Evolutionary conservation across 2,329 filamentous ascomycete genomes (phyloP).

Genomic region (Aaosphaeria arxii): DNA sequence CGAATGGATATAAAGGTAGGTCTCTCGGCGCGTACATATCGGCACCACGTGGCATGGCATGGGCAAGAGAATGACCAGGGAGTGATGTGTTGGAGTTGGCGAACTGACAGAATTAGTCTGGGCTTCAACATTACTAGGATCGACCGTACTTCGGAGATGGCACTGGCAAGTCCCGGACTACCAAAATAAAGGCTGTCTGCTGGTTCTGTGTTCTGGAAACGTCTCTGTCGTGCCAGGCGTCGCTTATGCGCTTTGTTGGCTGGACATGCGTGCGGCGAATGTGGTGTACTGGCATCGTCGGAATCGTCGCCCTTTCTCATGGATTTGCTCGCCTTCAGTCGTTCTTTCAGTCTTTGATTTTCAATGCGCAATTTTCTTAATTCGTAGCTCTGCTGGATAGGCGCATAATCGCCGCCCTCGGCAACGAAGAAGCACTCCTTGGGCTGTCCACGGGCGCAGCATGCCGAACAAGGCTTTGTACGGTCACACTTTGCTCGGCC

Average conservation of each 20-base stretch:
- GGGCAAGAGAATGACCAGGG: slow-evolving; percentile 38
- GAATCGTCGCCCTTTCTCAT: slow-evolving; percentile 21
- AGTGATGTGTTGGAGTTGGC: slow-evolving; percentile 40
- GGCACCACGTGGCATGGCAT: slow-evolving; percentile 41
- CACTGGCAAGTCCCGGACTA: slow-evolving; percentile 47
- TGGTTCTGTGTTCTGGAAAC: slow-evolving; percentile 40
- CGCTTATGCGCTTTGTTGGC: slow-evolving; percentile 18
- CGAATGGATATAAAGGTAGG: slow-evolving; percentile 42
- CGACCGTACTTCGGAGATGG: slow-evolving; percentile 43
- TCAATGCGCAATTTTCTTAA: slow-evolving; percentile 46
- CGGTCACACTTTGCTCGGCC: slow-evolving; percentile 41
- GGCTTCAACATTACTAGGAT: not conserved
- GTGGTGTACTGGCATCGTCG: slow-evolving; percentile 18
- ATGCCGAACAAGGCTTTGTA: slow-evolving; percentile 49
- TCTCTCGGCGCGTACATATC: slow-evolving; percentile 42
- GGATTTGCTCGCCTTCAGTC: slow-evolving; percentile 31
- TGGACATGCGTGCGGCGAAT: slow-evolving; percentile 17
- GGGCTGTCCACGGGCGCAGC: slow-evolving; percentile 46
- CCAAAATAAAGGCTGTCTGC: slow-evolving; percentile 50
- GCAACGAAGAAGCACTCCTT: slow-evolving; percentile 48
- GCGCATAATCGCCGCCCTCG: slow-evolving; percentile 45
- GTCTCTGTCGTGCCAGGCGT: slow-evolving; percentile 26
- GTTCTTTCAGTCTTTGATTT: slow-evolving; percentile 44
- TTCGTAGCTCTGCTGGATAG: slow-evolving; percentile 48
- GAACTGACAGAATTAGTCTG: slow-evolving; percentile 34